Base-by-base conservation (phyloP, 2,329 filamentous ascomycete genomes). In the Claviceps fusiformis region DNA sequence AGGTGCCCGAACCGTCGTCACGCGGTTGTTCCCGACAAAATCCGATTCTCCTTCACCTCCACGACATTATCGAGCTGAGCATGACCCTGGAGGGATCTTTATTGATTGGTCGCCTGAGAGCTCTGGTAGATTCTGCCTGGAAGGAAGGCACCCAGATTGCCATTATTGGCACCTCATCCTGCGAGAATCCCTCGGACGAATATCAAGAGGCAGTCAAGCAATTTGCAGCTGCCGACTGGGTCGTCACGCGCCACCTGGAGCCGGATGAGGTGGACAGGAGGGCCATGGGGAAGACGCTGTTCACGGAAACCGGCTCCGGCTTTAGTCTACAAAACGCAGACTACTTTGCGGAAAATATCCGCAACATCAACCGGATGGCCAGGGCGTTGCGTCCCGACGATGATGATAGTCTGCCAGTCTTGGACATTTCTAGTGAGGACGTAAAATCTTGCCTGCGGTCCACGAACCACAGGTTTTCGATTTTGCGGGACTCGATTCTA, bases 31-130 rank as follows among this genome's bases (percentile, higher is more conserved):
- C 62, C 65, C 10, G 27, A n/a, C 51, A 24, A 29, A 75, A 67
- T 27, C 76, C 75, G 29, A 76, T 90, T 8, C 83, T 97, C 56
- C 75, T 95, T 44, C 89, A 89, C 62, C 72, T 95, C 13, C 81
- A 87, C 65, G 89, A 97, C 66, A 87, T 89, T 63, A 82, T 87
- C 54, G 88, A 95, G 59, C 75, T 98, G 9, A 81, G 78, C 62
- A 79, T 80, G 64, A 84, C 86, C 0, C 68, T 78, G 6, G 82
- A 89, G 56, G 89, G 89, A 11, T 75, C 80, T 2, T 76, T 79
- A 27, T 79, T 97, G 37, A 71, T 96, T 8, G 73, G 76, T 45
- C 82, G 85, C 56, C 71, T 98, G 13, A 82, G 87, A 54, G 78
- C 80, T 50, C 75, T 86, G 7, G 81, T 95, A 31, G 85, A 91